Base-by-base conservation (phyloP, 306 rosid species). In the Medicago ruthenica region DNA sequence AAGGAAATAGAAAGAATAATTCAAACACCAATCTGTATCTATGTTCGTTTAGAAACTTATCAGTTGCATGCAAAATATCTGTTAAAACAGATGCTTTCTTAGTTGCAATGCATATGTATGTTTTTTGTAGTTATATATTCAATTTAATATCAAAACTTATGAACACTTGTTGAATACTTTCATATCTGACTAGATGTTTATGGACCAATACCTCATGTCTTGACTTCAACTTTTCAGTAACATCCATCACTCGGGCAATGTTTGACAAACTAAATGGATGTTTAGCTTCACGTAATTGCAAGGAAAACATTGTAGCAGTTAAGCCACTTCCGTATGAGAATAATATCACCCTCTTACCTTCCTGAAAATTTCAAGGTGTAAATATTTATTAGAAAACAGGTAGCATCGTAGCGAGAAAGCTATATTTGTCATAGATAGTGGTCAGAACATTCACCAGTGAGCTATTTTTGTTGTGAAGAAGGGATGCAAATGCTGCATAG, bases 251-350 rank as follows among this genome's bases (percentile, higher is more conserved):
- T 12, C 65, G 59, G 39, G 90, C 91, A 24, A 96, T 92, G 90
- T 96, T 96, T 34, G 91, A 82, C 88, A 96, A 82, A 89, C 91
- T 92, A 76, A 96, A 96, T 21, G 97, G 99, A 71, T 77, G 86
- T 78, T 80, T 88, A 74, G 83, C 79, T 2, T 86, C 88, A 12
- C 66, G 69, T 42, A 92, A 67, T 79, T 64, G 84, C 93, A 96
- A 74, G 5, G 98, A 92, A 83, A 96, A 96, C 93, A 96, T 88
- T 45, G 99, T 90, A 59, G 99, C 84, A 55, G 96, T 87, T 62
- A 79, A 88, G 74, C 99, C 99, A 82, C 99, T 96, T 24, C 99
- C 99, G 3, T 96, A 96, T 2, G 99, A 96, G 87, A 96, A 96
- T 76, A 96, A 36, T 68, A 96, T 45, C 77, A 92, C 96, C 81